Base-by-base conservation (phyloP, 176 grass and related monocot genomes). In the Echinochloa phyllopogon region DNA sequence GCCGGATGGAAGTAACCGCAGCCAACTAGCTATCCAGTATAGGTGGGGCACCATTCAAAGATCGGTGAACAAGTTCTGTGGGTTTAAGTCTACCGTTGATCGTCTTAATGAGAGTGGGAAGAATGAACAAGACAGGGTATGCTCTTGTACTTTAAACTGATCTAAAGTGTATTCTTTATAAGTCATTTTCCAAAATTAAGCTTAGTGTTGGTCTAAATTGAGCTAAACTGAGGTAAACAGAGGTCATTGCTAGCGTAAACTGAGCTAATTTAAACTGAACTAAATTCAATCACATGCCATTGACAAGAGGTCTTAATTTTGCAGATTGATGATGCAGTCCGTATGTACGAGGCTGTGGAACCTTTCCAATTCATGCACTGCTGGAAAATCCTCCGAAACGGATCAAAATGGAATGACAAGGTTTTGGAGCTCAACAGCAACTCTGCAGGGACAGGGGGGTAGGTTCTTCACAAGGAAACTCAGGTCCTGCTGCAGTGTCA, bases 61-160 rank as follows among this genome's bases (percentile, higher is more conserved):
- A 50, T 50, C 48, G 0, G 14, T 50, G 48, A 50, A 50, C 14
- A 50, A 50, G 48, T 50, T 50, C 14, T 50, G 48, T 50, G 48
- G 48, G 48, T 50, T 50, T 50, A 50, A 50, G 48, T 50, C 48
- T 50, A 3, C 48, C 14, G 48, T 50, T 50, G 62, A 65, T 37
- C 27, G 29, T 65, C 62, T 12, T 17, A 37, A 65, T 65, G 62
- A 65, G 13, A 65, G 62, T 65, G 27, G 62, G 27, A 65, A 65
- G 62, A 65, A 65, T 65, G 62, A 65, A 65, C 62, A 65, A 65
- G 62, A 65, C 29, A 36, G 25, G 62, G 62, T 65, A 37, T 65
- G 62, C 12, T 65, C 10, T 65, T 36, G 12, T 65, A 37, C 10
- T 16, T 37, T 16, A 14, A 65, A 37, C 27, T 65, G 10, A 16